Evolutionary conservation across 2,329 filamentous ascomycete genomes (phyloP).

Genomic region (Claviceps africana): DNA sequence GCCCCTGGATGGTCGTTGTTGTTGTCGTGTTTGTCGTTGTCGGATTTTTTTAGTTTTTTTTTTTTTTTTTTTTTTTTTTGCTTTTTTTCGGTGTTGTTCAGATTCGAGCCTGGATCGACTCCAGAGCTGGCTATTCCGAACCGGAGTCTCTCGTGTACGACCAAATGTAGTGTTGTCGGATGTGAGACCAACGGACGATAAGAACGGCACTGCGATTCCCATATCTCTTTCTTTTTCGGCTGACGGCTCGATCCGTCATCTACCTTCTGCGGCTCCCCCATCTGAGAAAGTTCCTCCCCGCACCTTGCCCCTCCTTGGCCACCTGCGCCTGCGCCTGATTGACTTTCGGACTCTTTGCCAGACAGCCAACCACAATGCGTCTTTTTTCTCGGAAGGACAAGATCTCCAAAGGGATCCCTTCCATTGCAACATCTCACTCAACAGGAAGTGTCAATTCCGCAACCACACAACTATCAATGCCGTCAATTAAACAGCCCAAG

Average conservation of each 20-base stretch:
- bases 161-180: background rate
- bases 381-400: slow-evolving; percentile 43
- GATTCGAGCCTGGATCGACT: background rate
- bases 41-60: no score
- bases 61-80: background rate
- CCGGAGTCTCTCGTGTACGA: background rate
- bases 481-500: slow-evolving; percentile 48
- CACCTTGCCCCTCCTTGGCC: slow-evolving; percentile 8
- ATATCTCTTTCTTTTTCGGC: background rate
- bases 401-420: slow-evolving; percentile 27
- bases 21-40: background rate
- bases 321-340: slow-evolving; percentile 7
- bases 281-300: slow-evolving; percentile 8
- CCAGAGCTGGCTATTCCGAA: background rate
- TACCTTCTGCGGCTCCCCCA: slow-evolving; percentile 5
- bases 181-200: background rate
- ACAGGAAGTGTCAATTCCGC: slow-evolving; percentile 38
- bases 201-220: background rate
- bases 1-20: background rate
- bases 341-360: slow-evolving; percentile 3
- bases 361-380: slow-evolving; percentile 28
- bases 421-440: slow-evolving; percentile 31
- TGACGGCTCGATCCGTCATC: slow-evolving; percentile 2
- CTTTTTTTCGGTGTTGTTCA: no score
- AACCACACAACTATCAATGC: slow-evolving; percentile 36